phyloP scores from a whole-genome alignment of 257 asterid species.

The Nicotiana paniculata region DNA sequence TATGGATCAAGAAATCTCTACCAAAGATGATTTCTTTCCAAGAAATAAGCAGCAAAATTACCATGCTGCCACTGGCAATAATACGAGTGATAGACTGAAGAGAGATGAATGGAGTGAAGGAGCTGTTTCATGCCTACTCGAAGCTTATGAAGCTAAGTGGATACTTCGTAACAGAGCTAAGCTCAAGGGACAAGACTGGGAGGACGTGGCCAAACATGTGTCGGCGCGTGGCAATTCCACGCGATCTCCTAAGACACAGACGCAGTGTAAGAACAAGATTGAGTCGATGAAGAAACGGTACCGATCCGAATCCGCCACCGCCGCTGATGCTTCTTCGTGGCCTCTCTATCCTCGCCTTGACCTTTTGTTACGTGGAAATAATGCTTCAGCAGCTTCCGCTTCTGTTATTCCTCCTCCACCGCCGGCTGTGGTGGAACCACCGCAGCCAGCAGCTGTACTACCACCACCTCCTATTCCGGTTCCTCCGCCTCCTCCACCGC shows the following conservation, averaged over 20 bases:
- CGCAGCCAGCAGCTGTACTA: neutral
- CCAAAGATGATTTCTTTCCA: neutral
- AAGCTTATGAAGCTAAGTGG: slow-evolving; percentile 81
- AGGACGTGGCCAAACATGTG: slow-evolving; percentile 68
- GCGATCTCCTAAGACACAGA: slow-evolving; percentile 61
- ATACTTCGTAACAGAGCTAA: slow-evolving; percentile 72
- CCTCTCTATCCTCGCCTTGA: slow-evolving; percentile 73
- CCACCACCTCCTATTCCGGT: neutral
- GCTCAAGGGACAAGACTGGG: slow-evolving; percentile 93
- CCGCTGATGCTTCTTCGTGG: slow-evolving; percentile 63
- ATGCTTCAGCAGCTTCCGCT: slow-evolving; percentile 8
- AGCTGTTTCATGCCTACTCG: slow-evolving; percentile 64
- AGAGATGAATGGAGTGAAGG: slow-evolving; percentile 96
- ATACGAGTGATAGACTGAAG: slow-evolving; percentile 43
- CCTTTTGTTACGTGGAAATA: slow-evolving; percentile 67
- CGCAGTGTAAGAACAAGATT: slow-evolving; percentile 88
- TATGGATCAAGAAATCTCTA: neutral
- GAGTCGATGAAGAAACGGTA: slow-evolving; percentile 95
- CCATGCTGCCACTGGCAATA: neutral
- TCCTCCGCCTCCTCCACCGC: neutral
- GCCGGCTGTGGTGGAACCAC: slow-evolving; percentile 9
- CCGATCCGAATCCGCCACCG: slow-evolving; percentile 66
- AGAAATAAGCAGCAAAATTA: neutral
- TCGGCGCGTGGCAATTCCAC: slow-evolving; percentile 36
- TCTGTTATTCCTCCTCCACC: neutral